Evolutionary conservation across 208 protist genomes (phyloP).

Genomic region (Crithidia expoeki): DNA sequence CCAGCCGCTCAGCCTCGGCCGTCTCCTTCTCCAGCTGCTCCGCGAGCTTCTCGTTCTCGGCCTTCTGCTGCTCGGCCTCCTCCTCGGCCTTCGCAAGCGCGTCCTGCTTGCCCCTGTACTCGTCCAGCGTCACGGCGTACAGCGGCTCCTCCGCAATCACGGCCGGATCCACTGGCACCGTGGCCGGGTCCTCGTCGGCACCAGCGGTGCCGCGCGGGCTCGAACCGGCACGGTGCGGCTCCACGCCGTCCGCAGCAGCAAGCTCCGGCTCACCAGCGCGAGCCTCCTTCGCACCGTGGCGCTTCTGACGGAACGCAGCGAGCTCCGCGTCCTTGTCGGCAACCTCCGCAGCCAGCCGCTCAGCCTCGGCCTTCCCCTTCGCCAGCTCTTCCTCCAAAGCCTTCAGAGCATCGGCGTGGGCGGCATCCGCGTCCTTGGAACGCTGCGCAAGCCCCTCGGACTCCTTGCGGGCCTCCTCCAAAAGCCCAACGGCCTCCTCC

Average conservation of each 20-base stretch:
- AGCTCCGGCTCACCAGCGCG: slow-evolving; percentile 18
- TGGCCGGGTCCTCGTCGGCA: slow-evolving; percentile 5
- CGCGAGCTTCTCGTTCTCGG: slow-evolving; percentile 4
- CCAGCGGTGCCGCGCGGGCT: too few relatives aligned
- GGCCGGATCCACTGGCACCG: slow-evolving; percentile 17
- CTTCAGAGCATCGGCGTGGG: too few relatives aligned
- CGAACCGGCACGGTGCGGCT: not conserved
- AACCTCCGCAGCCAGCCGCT: slow-evolving; percentile 2
- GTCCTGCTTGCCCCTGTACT: slow-evolving; percentile 7
- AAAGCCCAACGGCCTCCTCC: not conserved
- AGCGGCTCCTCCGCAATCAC: slow-evolving; percentile 34
- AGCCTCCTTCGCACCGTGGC: slow-evolving; percentile 24
- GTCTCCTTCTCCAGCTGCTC: slow-evolving; percentile 28
- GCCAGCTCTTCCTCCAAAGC: not conserved
- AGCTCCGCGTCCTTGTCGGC: slow-evolving; percentile 26
- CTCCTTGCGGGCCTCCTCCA: too few relatives aligned
- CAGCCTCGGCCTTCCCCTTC: not conserved
- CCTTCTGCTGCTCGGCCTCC: not conserved
- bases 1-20: slow-evolving; percentile 1
- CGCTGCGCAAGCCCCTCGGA: too few relatives aligned
- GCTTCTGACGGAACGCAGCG: slow-evolving; percentile 39
- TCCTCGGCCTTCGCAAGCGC: slow-evolving; percentile 8
- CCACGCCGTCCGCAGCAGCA: slow-evolving; percentile 5
- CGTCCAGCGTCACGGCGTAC: slow-evolving; percentile 36
- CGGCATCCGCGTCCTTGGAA: too few relatives aligned